A percentile compares a stretch with the other conserved stretches of the same genome.
Evolutionary conservation across 495 filamentous ascomycete genomes (phyloP).

Genomic region (Daldinia decipiens): DNA sequence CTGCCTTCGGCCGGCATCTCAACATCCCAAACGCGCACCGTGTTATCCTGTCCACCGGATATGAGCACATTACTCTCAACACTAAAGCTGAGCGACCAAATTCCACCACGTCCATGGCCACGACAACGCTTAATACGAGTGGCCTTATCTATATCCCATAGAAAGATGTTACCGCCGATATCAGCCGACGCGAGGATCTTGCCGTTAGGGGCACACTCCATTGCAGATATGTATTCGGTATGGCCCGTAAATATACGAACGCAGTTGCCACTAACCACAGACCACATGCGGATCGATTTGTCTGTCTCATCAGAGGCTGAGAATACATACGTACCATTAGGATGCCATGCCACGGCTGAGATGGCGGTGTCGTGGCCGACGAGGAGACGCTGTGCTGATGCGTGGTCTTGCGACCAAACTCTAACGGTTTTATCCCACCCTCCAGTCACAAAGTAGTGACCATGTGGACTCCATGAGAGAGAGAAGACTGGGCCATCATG

Average conservation of each 20-base stretch:
- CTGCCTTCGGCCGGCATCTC: slow-evolving; percentile 65
- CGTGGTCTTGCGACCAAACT: slow-evolving; percentile 89
- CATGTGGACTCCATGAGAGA: slow-evolving; percentile 88
- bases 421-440: slow-evolving; percentile 90
- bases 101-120: slow-evolving; percentile 91
- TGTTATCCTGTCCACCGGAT: slow-evolving; percentile 90
- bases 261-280: slow-evolving; percentile 81
- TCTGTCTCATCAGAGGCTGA: slow-evolving; percentile 82
- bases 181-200: slow-evolving; percentile 90
- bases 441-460: slow-evolving; percentile 92
- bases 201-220: slow-evolving; percentile 87
- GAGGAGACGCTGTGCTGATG: slow-evolving; percentile 87
- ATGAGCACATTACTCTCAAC: slow-evolving; percentile 88
- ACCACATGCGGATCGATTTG: slow-evolving; percentile 96
- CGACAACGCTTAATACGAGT: slow-evolving; percentile 88
- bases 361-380: slow-evolving; percentile 91
- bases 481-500: slow-evolving; percentile 91
- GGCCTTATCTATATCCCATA: slow-evolving; percentile 91
- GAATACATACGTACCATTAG: slow-evolving; percentile 91
- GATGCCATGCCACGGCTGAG: slow-evolving; percentile 87
- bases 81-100: slow-evolving; percentile 91
- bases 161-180: slow-evolving; percentile 81
- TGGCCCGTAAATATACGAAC: slow-evolving; percentile 95
- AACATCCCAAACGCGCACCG: slow-evolving; percentile 94
- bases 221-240: slow-evolving; percentile 79